phyloP scores from a whole-genome alignment of 768 basidiomycete genomes.

The Leucosporidium yakuticum region DNA sequence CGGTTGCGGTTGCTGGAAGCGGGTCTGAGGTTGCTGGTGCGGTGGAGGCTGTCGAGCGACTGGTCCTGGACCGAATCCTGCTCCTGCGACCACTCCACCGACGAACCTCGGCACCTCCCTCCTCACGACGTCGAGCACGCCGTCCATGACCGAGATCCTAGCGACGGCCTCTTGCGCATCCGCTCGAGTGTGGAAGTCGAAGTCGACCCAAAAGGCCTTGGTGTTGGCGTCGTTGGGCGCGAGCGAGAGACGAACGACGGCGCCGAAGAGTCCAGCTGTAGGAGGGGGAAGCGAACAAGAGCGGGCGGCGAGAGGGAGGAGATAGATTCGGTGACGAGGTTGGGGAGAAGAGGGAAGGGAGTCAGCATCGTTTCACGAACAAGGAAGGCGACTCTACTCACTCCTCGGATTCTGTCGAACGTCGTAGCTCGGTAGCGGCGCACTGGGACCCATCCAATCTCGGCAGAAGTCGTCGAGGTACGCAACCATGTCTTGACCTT shows the following conservation, averaged over 20 bases:
- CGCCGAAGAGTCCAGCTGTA: slow-evolving; percentile 13
- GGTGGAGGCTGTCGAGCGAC: neutral
- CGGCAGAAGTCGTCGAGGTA: slow-evolving; percentile 7
- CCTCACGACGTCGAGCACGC: slow-evolving; percentile 1
- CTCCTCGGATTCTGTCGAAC: slow-evolving; percentile 7
- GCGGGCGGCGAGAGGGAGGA: no score
- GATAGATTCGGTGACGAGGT: no score
- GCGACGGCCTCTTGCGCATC: slow-evolving; percentile 18
- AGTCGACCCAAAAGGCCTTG: slow-evolving; percentile 5
- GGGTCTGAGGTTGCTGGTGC: neutral
- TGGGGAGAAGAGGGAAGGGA: no score
- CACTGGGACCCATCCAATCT: slow-evolving; percentile 5
- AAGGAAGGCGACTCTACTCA: neutral
- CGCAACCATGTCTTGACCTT: neutral
- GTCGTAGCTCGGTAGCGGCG: neutral
- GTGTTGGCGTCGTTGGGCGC: neutral
- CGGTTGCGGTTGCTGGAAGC: neutral
- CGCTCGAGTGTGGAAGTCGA: neutral
- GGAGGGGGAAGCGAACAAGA: no score
- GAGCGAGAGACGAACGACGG: slow-evolving; percentile 8
- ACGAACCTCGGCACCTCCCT: neutral
- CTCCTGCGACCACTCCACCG: neutral
- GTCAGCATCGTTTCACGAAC: no score
- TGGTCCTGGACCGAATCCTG: neutral
- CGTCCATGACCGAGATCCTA: neutral